These are phyloP conservation scores for Nepenthes mirabilis DNA, from an alignment of 148 eudicot species.

Conservation along the genomic window DNA sequence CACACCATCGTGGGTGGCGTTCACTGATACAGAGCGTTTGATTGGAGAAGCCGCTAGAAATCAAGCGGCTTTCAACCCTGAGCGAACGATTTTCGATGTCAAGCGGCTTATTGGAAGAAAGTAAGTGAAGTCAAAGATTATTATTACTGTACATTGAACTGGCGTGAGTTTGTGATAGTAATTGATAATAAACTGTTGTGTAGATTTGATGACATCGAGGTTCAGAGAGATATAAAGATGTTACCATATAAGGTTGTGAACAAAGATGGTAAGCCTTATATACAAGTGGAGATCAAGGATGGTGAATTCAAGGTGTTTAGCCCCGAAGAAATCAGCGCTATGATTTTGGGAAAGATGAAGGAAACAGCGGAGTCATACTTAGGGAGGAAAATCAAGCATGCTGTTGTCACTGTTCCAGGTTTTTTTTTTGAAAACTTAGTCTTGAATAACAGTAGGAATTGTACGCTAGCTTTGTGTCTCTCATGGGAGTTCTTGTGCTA, in stretches of 20 bases:
- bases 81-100: constrained; percentile 35
- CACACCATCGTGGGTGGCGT: constrained; percentile 50
- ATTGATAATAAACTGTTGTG: background rate
- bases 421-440: background rate
- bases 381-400: constrained; percentile 30
- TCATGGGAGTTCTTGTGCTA: too few species aligned
- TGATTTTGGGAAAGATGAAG: constrained; percentile 46
- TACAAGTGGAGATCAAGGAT: constrained; percentile 30
- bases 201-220: constrained; percentile 38
- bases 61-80: constrained; percentile 36
- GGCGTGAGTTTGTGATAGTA: too few species aligned
- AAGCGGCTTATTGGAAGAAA: constrained; percentile 41
- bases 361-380: constrained; percentile 36
- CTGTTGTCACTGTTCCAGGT: constrained; percentile 45
- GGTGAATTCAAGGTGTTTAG: constrained; percentile 36
- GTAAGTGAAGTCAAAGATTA: constrained; percentile 9
- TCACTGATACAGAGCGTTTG: constrained; percentile 36
- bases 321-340: constrained; percentile 51
- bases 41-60: constrained; percentile 46
- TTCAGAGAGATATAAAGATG: constrained; percentile 32
- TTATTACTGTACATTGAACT: too few species aligned
- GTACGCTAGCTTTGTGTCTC: too few species aligned
- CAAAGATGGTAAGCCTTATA: constrained; percentile 40
- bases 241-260: constrained; percentile 38
- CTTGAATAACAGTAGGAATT: too few species aligned